phyloP scores from a whole-genome alignment of 2,329 filamentous ascomycete species.

The Ophiostoma populinum region DNA sequence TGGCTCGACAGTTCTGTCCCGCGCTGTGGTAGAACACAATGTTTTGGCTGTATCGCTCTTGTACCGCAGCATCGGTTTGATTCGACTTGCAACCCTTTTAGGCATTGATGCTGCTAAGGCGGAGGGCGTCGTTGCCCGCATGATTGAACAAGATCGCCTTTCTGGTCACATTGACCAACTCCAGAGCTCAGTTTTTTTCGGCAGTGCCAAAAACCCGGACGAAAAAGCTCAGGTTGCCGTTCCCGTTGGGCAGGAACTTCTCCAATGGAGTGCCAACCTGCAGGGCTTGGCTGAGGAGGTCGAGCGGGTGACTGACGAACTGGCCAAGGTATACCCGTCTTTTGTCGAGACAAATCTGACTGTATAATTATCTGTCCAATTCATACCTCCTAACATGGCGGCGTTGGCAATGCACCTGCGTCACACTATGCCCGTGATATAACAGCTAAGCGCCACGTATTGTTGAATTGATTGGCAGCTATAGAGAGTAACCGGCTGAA shows the following conservation, averaged over 20 bases:
- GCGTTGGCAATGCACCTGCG: background rate
- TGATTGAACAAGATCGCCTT: conserved; percentile 89
- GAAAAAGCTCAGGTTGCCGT: conserved; percentile 47
- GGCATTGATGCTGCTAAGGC: conserved; percentile 66
- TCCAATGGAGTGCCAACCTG: conserved; percentile 80
- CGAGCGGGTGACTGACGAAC: conserved; percentile 64
- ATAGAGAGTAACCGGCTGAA: too few species aligned
- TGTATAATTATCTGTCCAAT: background rate
- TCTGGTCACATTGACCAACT: conserved; percentile 90
- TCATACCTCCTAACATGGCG: too few species aligned
- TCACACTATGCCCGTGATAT: too few species aligned
- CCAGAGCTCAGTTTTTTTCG: conserved; percentile 73
- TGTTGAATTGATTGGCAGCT: too few species aligned
- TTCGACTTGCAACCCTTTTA: conserved; percentile 58
- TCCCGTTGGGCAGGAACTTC: conserved; percentile 51
- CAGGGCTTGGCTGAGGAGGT: conserved; percentile 65
- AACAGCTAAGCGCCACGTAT: too few species aligned
- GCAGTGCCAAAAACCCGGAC: conserved; percentile 51
- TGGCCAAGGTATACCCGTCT: conserved; percentile 65
- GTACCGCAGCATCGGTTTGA: conserved; percentile 62
- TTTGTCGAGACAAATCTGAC: conserved; percentile 4
- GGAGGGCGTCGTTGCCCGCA: conserved; percentile 78
- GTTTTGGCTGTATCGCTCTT: conserved; percentile 67
- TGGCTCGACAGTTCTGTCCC: conserved; percentile 80
- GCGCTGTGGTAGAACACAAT: conserved; percentile 92